A percentile compares a stretch with the other conserved stretches of the same genome.
Evolutionary conservation across 1,139 yeast genomes (phyloP).

Genomic region (Sugiyamaella novakii): DNA sequence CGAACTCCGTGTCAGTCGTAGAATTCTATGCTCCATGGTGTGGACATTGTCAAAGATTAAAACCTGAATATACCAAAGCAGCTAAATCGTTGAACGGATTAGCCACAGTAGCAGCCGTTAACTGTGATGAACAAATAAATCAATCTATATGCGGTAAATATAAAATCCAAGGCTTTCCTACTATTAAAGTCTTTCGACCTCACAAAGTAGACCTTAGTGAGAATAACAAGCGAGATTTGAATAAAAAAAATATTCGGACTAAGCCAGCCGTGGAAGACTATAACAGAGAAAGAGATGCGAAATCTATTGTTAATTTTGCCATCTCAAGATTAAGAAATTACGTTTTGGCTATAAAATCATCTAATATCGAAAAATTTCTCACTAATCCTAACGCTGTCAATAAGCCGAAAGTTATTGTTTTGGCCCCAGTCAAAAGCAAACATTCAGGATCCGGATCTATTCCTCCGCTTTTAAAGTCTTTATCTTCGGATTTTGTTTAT

Average conservation of each 20-base stretch:
- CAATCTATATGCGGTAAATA: slow-evolving; percentile 69
- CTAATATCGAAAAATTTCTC: slow-evolving; percentile 26
- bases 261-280: slow-evolving; percentile 66
- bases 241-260: slow-evolving; percentile 28
- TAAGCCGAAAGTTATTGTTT: slow-evolving; percentile 36
- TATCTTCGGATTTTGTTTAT: slow-evolving; percentile 67
- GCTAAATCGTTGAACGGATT: slow-evolving; percentile 63
- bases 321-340: slow-evolving; percentile 66
- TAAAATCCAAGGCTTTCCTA: slow-evolving; percentile 76
- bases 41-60: slow-evolving; percentile 73
- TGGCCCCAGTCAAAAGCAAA: slow-evolving; percentile 35
- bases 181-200: slow-evolving; percentile 78
- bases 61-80: slow-evolving; percentile 65
- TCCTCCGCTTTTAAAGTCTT: slow-evolving; percentile 66
- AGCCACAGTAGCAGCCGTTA: slow-evolving; percentile 78
- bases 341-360: slow-evolving; percentile 24
- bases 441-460: slow-evolving; percentile 31
- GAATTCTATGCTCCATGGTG: slow-evolving; percentile 99
- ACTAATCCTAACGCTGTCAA: slow-evolving; percentile 15
- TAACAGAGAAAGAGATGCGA: slow-evolving; percentile 66
- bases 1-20: slow-evolving; percentile 80
- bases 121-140: slow-evolving; percentile 75
- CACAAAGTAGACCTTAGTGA: slow-evolving; percentile 61
- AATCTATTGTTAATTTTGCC: slow-evolving; percentile 60
- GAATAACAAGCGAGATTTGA: slow-evolving; percentile 39